These are phyloP conservation scores for Penicillium glabrum DNA, from an alignment of 2,329 filamentous ascomycete species.

Conservation along the genomic window DNA sequence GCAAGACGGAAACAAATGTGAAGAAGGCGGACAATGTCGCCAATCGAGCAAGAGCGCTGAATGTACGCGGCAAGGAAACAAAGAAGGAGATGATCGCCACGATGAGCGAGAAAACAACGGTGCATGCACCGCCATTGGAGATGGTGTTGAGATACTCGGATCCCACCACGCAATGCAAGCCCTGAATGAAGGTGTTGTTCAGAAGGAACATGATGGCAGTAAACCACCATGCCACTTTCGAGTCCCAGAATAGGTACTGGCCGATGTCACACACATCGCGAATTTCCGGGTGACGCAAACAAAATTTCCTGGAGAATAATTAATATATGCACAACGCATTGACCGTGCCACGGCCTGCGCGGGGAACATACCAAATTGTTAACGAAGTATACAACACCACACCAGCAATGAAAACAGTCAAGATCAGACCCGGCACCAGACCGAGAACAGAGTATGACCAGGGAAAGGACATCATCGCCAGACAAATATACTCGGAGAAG, in stretches of 20 bases:
- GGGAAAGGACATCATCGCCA: constrained; percentile 93
- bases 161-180: constrained; percentile 78
- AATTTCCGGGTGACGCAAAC: constrained; percentile 83
- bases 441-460: constrained; percentile 89
- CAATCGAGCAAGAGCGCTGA: constrained; percentile 74
- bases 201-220: constrained; percentile 85
- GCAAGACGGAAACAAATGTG: constrained; percentile 83
- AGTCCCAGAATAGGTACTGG: constrained; percentile 90
- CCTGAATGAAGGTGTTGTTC: constrained; percentile 91
- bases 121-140: constrained; percentile 70
- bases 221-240: constrained; percentile 67
- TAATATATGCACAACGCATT: neutral
- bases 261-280: constrained; percentile 93
- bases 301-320: constrained; percentile 69
- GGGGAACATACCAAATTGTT: constrained; percentile 55
- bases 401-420: constrained; percentile 75
- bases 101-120: constrained; percentile 75
- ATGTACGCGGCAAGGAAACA: constrained; percentile 81
- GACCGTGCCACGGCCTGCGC: neutral
- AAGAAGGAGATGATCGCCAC: constrained; percentile 73
- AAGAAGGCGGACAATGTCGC: constrained; percentile 79
- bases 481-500: constrained; percentile 93
- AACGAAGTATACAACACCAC: constrained; percentile 82
- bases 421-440: constrained; percentile 79
- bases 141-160: constrained; percentile 91